Evolutionary conservation across 176 grass and related monocot species (phyloP).

Genomic region (Aechmea fasciata): DNA sequence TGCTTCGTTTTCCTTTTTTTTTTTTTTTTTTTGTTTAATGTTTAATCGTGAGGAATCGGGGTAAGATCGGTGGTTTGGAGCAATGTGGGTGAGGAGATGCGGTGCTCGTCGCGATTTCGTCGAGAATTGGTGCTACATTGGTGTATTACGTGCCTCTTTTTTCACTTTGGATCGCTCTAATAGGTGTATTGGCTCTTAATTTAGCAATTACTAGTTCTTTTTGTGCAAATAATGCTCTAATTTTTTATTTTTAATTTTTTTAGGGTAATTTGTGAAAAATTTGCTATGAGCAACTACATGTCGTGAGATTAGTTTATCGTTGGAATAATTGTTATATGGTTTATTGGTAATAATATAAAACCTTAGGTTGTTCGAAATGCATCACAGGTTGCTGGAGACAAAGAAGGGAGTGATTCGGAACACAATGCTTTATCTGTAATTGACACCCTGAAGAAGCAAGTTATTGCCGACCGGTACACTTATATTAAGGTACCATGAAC

Average conservation of each 20-base stretch:
- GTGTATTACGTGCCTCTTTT: background rate
- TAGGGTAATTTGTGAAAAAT: too few species aligned
- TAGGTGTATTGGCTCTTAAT: background rate
- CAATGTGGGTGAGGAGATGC: conserved; percentile 18
- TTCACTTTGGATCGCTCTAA: background rate
- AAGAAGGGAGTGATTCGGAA: conserved; percentile 32
- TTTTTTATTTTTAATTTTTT: too few species aligned
- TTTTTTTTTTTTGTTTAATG: background rate
- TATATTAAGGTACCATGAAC: conserved; percentile 63
- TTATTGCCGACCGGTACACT: conserved; percentile 38
- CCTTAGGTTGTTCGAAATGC: conserved; percentile 3
- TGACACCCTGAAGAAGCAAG: conserved; percentile 64
- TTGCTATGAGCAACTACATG: too few species aligned
- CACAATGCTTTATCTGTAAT: conserved; percentile 39
- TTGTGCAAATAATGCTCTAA: background rate
- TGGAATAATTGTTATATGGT: background rate
- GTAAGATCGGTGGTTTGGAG: background rate
- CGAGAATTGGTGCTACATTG: conserved; percentile 8
- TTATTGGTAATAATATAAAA: conserved; percentile 5
- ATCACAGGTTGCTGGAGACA: conserved; percentile 16
- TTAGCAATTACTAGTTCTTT: background rate
- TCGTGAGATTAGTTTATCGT: too few species aligned
- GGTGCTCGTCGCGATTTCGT: conserved; percentile 8
- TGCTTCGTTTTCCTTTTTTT: background rate
- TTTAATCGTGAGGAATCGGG: background rate